Evolutionary conservation across 768 basidiomycete genomes (phyloP).

Genomic region (Cyathus striatus): DNA sequence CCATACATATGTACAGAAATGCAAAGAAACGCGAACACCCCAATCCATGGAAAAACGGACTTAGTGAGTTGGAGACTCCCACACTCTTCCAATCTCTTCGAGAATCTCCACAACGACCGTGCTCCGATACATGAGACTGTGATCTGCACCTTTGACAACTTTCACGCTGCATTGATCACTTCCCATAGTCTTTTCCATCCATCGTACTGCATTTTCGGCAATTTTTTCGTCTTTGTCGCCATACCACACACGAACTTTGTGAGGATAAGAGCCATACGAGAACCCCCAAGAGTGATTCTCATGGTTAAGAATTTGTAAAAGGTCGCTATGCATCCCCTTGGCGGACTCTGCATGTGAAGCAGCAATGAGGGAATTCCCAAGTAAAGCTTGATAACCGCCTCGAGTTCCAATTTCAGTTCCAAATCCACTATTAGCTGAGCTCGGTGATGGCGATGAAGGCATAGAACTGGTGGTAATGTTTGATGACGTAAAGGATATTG

Average conservation of each 20-base stretch:
- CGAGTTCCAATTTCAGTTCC: slow-evolving; percentile 21
- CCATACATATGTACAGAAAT: too few relatives aligned
- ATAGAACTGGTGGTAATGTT: slow-evolving; percentile 34
- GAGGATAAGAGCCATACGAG: slow-evolving; percentile 75
- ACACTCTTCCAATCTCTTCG: slow-evolving; percentile 60
- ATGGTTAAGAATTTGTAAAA: slow-evolving; percentile 88
- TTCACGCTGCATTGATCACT: slow-evolving; percentile 70
- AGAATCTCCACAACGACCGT: slow-evolving; percentile 82
- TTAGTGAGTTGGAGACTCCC: too few relatives aligned
- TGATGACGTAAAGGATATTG: slow-evolving; percentile 65
- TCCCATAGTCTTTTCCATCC: slow-evolving; percentile 88
- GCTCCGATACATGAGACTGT: slow-evolving; percentile 90
- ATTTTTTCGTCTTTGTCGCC: slow-evolving; percentile 94
- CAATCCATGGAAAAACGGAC: too few relatives aligned
- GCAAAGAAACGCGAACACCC: too few relatives aligned
- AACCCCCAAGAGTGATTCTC: slow-evolving; percentile 89
- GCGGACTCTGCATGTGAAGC: slow-evolving; percentile 95
- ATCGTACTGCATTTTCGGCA: slow-evolving; percentile 82
- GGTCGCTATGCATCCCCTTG: slow-evolving; percentile 85
- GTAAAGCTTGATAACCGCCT: slow-evolving; percentile 56
- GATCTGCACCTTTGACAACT: slow-evolving; percentile 85
- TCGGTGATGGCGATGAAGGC: slow-evolving; percentile 49
- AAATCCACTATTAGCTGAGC: slow-evolving; percentile 31
- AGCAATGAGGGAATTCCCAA: slow-evolving; percentile 88
- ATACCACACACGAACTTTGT: slow-evolving; percentile 83